Evolutionary conservation across 1,284 basidiomycete genomes (phyloP), one percentile per base, ranked within the genome.

Genomic region (Thelephora terrestris): DNA sequence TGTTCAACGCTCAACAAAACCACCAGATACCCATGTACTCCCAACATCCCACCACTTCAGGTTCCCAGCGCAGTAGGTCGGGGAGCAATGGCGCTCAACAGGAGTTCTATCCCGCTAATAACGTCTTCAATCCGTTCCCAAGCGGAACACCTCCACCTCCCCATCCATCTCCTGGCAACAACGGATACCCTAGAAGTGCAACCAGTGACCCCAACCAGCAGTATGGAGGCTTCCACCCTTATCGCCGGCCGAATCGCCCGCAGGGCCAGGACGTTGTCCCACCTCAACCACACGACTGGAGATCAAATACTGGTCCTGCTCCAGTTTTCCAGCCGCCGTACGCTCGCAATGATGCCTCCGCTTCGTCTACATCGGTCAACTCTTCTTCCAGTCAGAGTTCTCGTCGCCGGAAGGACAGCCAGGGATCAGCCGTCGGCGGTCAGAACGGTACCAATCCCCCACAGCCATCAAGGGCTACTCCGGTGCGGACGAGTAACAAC

Each of bases 161-260:
- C 0, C 76, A 79, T 51, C 71, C 64, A 12, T 59, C 63, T 44
- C 74, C 75, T 53, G 69, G 55, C 1, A 66, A 53, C 53, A 64
- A 67, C 70, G 66, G 63, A 67, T 64, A 65, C 52, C 57, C 48
- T 49, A 64, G 58, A 56, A 67, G 59, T 52, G 50, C 64, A 52
- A 57, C 50, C 29, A 40, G 14, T 45, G 24, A 49, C 45, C 48
- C 48, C 27, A 57, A 67, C 10, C 62, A 64, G 20, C 76, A 71
- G 50, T 80, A 82, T 58, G 70, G 71, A 32, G 81, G 81, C 25
- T 88, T 81, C 62, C 85, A 88, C 62, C 85, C 85, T 45, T 88
- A 88, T 71, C 81, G 85, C 51, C 78, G 85, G n/a, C 82, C 84
- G 32, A 63, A 68, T 50, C 75, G 79, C 29, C 75, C 64, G 16